Percentiles rank a stretch among this genome's conserved stretches.
Conservation (phyloP, 176 grass and related monocot species). For the Hordeum vulgare region MorexV3_pseudomolecules_assembly NC_058520.1:508109346-508109845, state of each 20-base stretch:
- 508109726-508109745: too few relatives aligned
- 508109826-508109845: too few relatives aligned
- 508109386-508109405: not conserved
- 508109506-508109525: not conserved
- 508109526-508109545: not conserved
- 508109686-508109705: not conserved
- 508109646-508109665: not conserved
- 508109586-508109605: not conserved
- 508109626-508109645: not conserved
- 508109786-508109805: too few relatives aligned
- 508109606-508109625: not conserved
- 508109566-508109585: not conserved
- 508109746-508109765: too few relatives aligned
- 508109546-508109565: not conserved
- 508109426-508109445: conserved; percentile 5
- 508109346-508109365: not conserved
- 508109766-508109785: too few relatives aligned
- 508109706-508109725: not conserved
- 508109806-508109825: too few relatives aligned
- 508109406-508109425: not conserved
- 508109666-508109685: not conserved
- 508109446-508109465: not conserved
- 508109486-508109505: not conserved
- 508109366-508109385: not conserved
- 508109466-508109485: not conserved